Base-by-base conservation (phyloP, 2,329 filamentous ascomycete genomes). In the Nannizziopsis barbatae region DNA sequence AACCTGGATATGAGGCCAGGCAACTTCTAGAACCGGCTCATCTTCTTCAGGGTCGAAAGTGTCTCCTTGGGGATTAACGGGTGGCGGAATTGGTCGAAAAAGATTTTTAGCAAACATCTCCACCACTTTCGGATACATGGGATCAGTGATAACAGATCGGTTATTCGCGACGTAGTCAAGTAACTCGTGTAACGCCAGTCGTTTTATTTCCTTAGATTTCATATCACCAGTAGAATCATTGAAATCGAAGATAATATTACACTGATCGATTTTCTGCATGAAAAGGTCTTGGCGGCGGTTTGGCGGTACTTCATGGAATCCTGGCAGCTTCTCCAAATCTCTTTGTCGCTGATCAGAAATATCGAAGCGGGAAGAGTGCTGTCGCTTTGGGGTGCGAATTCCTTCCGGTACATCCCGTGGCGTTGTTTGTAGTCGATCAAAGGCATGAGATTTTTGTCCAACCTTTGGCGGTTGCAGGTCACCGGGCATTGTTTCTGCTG, bases 181-280 rank as follows among this genome's bases (percentile, higher is more conserved):
- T 53, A 98, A 75, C 66, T 98, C 92, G 65, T 98, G 92, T 39
- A 98, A 76, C 37, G 92, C 92, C 57, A 98, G 73, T 61, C 92
- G 80, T 75, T 98, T 98, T 75, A 98, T 96, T 70, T 98, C 92
- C 73, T 98, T 98, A 42, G 90, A 95, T 69, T 98, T 98, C 89
- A 98, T 96, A 65, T 98, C 92, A 57, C 84, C 89, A 56, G 86
- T 94, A 42, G 90, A 87, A 68, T 98, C 92, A 65, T 96, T 98
- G 72, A 98, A 98, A 71, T 98, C 92, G 64, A 98, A 98, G 61
- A 98, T 98, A 72, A 98, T 93, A 65, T 98, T 98, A 74, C 92
- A 98, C 67, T 98, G 92, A 61, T 96, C 92, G 58, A 98, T 92
- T 75, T 98, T 98, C 65, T 96, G 89, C 89, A 98, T 95, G 70